Evolutionary conservation across 2,329 filamentous ascomycete species (phyloP).

Genomic region (Aspergillus costaricaensis): DNA sequence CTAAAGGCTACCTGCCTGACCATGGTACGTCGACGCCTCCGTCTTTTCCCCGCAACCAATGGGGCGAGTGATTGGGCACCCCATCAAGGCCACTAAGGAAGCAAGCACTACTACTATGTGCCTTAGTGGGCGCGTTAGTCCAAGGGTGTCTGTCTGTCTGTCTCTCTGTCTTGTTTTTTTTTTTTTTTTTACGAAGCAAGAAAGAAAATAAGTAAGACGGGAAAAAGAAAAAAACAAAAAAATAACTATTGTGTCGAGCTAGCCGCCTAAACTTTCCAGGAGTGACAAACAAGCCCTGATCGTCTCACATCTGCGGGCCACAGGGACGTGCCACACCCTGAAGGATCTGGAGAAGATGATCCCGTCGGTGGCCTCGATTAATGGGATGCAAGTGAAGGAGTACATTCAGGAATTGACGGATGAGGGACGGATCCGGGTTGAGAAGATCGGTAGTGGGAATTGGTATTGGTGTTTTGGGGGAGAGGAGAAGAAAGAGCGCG

Average conservation of each 20-base stretch:
- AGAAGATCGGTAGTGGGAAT: constrained; percentile 71
- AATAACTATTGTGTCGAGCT: not conserved
- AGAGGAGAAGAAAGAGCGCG: constrained; percentile 55
- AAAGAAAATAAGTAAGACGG: too few species aligned
- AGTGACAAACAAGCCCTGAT: constrained; percentile 61
- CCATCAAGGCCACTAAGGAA: too few species aligned
- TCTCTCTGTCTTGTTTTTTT: too few species aligned
- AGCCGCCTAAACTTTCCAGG: constrained; percentile 58
- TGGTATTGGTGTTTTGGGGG: constrained; percentile 71
- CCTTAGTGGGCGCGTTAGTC: too few species aligned
- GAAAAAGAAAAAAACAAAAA: too few species aligned
- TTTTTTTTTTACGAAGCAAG: too few species aligned
- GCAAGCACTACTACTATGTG: too few species aligned
- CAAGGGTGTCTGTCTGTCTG: too few species aligned
- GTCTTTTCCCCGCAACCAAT: not conserved
- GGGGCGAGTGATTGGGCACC: not conserved
- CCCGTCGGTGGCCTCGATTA: constrained; percentile 63
- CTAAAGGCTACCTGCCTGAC: not conserved
- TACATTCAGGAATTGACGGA: constrained; percentile 64
- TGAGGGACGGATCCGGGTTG: constrained; percentile 63
- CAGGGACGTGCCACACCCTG: constrained; percentile 63
- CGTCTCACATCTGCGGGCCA: constrained; percentile 60
- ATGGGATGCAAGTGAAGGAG: constrained; percentile 68
- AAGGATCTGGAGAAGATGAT: constrained; percentile 69
- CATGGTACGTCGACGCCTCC: constrained; percentile 6